A percentile compares a stretch with the other conserved stretches of the same genome.
These are phyloP conservation scores for Pythium grandisporangium DNA, from an alignment of 352 stramenopile genomes.

Conservation along the genomic window DNA sequence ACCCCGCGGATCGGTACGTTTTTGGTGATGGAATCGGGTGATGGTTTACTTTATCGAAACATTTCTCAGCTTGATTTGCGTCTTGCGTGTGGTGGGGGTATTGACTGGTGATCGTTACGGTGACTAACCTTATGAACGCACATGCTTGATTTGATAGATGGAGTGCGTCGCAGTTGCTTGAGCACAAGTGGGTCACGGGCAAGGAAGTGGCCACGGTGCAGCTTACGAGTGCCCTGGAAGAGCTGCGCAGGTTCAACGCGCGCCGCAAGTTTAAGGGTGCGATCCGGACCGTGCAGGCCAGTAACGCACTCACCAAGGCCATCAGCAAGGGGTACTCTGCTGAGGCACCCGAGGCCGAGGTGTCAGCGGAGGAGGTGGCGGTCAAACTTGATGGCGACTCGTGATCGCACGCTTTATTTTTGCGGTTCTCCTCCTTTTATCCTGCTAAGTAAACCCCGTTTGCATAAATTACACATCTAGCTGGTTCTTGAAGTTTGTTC, in stretches of 20 bases:
- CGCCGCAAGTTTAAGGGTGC: constrained; percentile 93
- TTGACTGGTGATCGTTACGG: too few species aligned
- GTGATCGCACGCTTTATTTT: too few species aligned
- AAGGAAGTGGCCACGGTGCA: constrained; percentile 79
- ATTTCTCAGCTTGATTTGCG: too few species aligned
- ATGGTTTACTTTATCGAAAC: too few species aligned
- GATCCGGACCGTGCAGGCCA: constrained; percentile 80
- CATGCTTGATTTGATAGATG: constrained; percentile 25
- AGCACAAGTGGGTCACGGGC: constrained; percentile 87
- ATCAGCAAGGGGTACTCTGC: constrained; percentile 45
- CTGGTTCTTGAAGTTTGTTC: too few species aligned
- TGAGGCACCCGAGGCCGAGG: constrained; percentile 4
- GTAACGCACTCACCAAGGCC: constrained; percentile 64
- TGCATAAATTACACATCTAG: too few species aligned
- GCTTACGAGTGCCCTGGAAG: constrained; percentile 87
- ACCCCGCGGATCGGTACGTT: constrained; percentile 77
- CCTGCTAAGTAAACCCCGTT: too few species aligned
- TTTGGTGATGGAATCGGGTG: background rate
- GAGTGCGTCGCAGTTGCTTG: constrained; percentile 78
- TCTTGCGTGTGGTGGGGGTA: too few species aligned
- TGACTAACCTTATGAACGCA: background rate
- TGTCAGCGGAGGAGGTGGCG: constrained; percentile 11
- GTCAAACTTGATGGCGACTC: constrained; percentile 22
- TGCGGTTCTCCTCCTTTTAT: too few species aligned
- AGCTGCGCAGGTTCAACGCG: constrained; percentile 92